phyloP scores from a whole-genome alignment of 495 filamentous ascomycete genomes.

The Penicillium silybi region DNA sequence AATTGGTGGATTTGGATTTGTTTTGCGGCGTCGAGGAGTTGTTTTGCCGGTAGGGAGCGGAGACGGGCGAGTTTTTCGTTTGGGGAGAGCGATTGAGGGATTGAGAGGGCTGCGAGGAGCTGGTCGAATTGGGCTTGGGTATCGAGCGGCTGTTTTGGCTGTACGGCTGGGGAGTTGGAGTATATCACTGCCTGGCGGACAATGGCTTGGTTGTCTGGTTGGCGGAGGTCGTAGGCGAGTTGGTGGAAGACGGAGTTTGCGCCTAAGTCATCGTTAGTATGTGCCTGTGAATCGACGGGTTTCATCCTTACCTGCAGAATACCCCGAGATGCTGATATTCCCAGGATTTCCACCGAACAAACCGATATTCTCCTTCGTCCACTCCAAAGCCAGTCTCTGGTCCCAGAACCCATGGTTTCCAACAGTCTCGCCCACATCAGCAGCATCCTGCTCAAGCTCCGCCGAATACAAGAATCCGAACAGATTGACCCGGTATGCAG shows the following conservation, averaged over 20 bases:
- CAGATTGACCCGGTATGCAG: slow-evolving; percentile 65
- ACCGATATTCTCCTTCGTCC: slow-evolving; percentile 58
- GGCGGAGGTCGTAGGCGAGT: slow-evolving; percentile 51
- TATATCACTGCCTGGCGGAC: slow-evolving; percentile 50
- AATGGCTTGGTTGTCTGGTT: slow-evolving; percentile 35
- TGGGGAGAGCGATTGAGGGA: slow-evolving; percentile 36
- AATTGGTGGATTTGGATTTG: slow-evolving; percentile 47
- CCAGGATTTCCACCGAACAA: slow-evolving; percentile 60
- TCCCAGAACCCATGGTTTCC: slow-evolving; percentile 70
- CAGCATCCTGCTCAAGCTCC: slow-evolving; percentile 50
- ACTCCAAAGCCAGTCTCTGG: slow-evolving; percentile 60
- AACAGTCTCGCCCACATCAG: slow-evolving; percentile 32
- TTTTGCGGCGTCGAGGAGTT: slow-evolving; percentile 38
- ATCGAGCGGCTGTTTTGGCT: slow-evolving; percentile 43
- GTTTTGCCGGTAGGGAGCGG: slow-evolving; percentile 31
- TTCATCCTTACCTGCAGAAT: slow-evolving; percentile 48
- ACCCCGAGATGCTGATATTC: slow-evolving; percentile 62
- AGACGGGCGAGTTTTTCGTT: slow-evolving; percentile 45
- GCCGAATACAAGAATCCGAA: slow-evolving; percentile 62
- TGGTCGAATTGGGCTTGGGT: slow-evolving; percentile 55
- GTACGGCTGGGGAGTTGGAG: slow-evolving; percentile 54
- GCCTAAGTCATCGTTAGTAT: slow-evolving; percentile 30
- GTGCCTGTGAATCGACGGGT: not conserved
- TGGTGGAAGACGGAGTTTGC: slow-evolving; percentile 62
- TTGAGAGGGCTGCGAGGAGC: slow-evolving; percentile 43